phyloP scores from a whole-genome alignment of 129 eudicot genomes.

The Flaveria ramosissima region DNA sequence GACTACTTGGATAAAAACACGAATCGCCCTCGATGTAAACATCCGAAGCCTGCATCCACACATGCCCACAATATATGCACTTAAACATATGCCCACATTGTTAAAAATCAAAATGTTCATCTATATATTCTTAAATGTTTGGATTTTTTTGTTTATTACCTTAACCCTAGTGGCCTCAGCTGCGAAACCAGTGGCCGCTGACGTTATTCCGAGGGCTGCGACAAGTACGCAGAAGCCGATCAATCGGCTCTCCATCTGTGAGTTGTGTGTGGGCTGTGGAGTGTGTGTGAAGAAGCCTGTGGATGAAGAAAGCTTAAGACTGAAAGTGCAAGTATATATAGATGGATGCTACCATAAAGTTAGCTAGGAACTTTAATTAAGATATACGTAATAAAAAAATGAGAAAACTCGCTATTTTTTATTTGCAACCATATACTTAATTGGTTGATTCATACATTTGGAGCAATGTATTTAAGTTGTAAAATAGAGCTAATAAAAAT shows the following conservation, averaged over 20 bases:
- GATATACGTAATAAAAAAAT: not conserved
- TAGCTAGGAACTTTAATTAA: constrained; percentile 1
- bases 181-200: constrained; percentile 35
- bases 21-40: constrained; percentile 7
- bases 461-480: not conserved
- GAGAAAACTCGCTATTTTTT: not conserved
- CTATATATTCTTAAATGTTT: not conserved
- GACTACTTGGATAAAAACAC: constrained; percentile 42
- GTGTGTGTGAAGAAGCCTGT: constrained; percentile 20
- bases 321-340: constrained; percentile 17
- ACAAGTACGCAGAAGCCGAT: constrained; percentile 21
- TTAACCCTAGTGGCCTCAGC: constrained; percentile 30
- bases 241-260: constrained; percentile 28
- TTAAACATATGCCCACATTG: no score
- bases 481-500: not conserved
- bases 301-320: constrained; percentile 22
- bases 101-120: not conserved
- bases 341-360: constrained; percentile 13
- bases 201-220: constrained; percentile 29
- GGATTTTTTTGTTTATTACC: constrained; percentile 26
- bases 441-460: not conserved
- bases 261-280: constrained; percentile 7
- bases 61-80: not conserved
- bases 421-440: not conserved
- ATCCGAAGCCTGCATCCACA: constrained; percentile 29